Evolutionary conservation across 1,139 yeast species (phyloP).

Genomic region (Eremothecium cymbalariae): DNA sequence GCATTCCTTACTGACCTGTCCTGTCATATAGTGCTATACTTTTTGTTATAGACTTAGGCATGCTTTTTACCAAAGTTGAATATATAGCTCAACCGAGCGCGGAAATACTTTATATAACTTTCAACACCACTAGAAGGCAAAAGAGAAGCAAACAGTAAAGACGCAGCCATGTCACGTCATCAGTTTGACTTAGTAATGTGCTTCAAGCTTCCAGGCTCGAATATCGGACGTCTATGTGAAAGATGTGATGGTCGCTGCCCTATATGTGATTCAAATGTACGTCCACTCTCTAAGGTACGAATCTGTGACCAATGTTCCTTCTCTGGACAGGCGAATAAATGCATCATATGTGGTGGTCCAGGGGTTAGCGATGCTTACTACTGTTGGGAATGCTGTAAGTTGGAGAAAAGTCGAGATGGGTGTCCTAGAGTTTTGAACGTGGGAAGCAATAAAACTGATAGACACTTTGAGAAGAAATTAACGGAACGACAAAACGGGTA

Average conservation of each 20-base stretch:
- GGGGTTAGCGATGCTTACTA: constrained; percentile 68
- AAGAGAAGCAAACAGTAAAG: background rate
- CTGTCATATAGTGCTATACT: constrained; percentile 8
- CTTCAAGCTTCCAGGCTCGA: constrained; percentile 75
- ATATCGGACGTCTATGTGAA: constrained; percentile 63
- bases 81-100: too few relatives aligned
- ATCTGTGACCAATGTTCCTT: constrained; percentile 82
- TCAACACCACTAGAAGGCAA: too few relatives aligned
- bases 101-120: too few relatives aligned
- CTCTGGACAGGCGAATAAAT: constrained; percentile 55
- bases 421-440: constrained; percentile 80
- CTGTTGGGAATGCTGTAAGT: constrained; percentile 75
- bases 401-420: constrained; percentile 84
- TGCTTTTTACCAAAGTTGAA: constrained; percentile 32
- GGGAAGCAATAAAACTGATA: constrained; percentile 67
- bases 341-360: constrained; percentile 61
- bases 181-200: constrained; percentile 83
- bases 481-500: constrained; percentile 6
- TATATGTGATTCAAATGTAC: constrained; percentile 77
- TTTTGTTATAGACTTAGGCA: constrained; percentile 35
- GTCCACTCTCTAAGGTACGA: constrained; percentile 62
- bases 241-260: constrained; percentile 94
- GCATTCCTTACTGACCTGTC: constrained; percentile 15
- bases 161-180: constrained; percentile 78
- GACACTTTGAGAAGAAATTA: constrained; percentile 47